These are phyloP conservation scores for Capsella bursapastoris DNA, from an alignment of 345 rosid species.

Conservation along the genomic window DNA sequence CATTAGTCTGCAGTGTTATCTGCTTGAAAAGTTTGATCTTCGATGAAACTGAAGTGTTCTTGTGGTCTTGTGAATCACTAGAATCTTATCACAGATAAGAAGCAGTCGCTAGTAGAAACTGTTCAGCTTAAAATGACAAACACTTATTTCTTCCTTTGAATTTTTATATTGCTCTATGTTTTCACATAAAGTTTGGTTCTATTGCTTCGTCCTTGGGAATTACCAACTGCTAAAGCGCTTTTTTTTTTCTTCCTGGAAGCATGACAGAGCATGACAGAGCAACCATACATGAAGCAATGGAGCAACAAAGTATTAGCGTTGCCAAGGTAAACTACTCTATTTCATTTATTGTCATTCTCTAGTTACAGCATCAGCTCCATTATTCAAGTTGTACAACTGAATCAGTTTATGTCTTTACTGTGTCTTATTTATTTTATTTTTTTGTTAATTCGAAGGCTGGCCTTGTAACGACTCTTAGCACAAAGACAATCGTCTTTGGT, in stretches of 20 bases:
- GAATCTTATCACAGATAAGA: not conserved
- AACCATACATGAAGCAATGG: slow-evolving; percentile 99
- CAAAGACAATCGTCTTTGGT: slow-evolving; percentile 88
- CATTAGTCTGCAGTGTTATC: not conserved
- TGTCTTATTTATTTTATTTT: not conserved
- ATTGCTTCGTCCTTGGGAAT: slow-evolving; percentile 4
- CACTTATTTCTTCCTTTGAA: not conserved
- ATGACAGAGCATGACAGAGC: slow-evolving; percentile 99
- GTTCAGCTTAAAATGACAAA: not conserved
- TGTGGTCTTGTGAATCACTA: not conserved
- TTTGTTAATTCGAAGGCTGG: slow-evolving; percentile 71
- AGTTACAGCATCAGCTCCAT: slow-evolving; percentile 19
- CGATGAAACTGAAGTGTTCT: slow-evolving; percentile 1
- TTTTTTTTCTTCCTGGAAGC: slow-evolving; percentile 48
- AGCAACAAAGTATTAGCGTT: slow-evolving; percentile 97
- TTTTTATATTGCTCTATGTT: not conserved
- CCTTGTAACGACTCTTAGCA: slow-evolving; percentile 90
- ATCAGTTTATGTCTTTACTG: slow-evolving; percentile 19
- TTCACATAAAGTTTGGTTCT: slow-evolving; percentile 7
- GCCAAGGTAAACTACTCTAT: slow-evolving; percentile 69
- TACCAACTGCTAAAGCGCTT: not conserved
- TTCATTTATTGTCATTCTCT: slow-evolving; percentile 4
- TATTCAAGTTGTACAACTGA: slow-evolving; percentile 14
- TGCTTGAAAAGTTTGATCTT: slow-evolving; percentile 3
- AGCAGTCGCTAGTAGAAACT: not conserved